Percentiles rank a stretch among this genome's conserved stretches.
These are phyloP conservation scores for Glarea lozoyensis DNA, from an alignment of 495 filamentous ascomycete genomes.

Conservation along the genomic window DNA sequence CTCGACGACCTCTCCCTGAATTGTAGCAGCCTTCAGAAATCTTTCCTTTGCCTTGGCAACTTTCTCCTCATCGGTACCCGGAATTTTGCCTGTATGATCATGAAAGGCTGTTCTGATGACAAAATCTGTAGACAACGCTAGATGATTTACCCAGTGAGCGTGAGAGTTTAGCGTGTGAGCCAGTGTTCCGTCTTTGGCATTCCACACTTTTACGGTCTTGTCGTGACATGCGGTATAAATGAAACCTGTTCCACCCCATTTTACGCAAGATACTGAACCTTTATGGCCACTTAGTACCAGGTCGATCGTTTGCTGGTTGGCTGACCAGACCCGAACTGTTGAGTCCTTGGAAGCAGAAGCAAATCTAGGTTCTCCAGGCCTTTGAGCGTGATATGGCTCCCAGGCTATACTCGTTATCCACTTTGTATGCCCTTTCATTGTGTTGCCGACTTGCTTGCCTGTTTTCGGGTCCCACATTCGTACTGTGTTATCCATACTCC, in stretches of 20 bases:
- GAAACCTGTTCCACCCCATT: conserved; percentile 83
- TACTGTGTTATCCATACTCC: conserved; percentile 88
- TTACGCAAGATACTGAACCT: conserved; percentile 77
- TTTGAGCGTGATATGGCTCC: conserved; percentile 88
- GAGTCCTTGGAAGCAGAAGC: conserved; percentile 87
- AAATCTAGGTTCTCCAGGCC: conserved; percentile 63
- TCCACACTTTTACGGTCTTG: conserved; percentile 89
- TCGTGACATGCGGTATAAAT: conserved; percentile 92
- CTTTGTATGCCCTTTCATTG: conserved; percentile 84
- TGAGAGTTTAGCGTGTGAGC: conserved; percentile 73
- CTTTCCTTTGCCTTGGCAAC: conserved; percentile 66
- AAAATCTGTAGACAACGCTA: conserved; percentile 88
- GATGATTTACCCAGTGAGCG: conserved; percentile 93
- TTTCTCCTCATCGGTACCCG: conserved; percentile 59
- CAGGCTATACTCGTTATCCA: conserved; percentile 84
- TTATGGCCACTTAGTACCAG: conserved; percentile 82
- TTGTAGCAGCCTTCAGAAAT: conserved; percentile 81
- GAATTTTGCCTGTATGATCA: conserved; percentile 70
- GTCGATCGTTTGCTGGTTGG: conserved; percentile 67
- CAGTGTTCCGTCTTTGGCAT: conserved; percentile 66
- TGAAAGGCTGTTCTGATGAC: conserved; percentile 82
- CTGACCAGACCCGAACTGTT: conserved; percentile 84
- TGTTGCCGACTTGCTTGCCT: conserved; percentile 63
- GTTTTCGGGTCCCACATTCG: conserved; percentile 84
- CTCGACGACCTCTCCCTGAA: conserved; percentile 72